These are phyloP conservation scores for Candida incommunis DNA, from an alignment of 805 yeast species.

Conservation along the genomic window DNA sequence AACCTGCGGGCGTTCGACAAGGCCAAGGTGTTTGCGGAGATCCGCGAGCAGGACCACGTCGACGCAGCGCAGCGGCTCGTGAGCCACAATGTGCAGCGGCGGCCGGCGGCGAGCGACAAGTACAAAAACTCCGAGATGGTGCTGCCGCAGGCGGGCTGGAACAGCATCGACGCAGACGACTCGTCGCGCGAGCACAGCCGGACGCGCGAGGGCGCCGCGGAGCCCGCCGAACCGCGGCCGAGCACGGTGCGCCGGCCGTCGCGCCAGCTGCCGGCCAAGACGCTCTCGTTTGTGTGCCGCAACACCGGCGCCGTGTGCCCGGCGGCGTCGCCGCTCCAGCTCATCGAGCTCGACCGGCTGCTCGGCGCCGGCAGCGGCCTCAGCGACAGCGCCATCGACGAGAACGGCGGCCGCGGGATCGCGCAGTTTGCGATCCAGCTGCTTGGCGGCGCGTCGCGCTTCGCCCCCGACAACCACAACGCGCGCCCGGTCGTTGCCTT, in stretches of 20 bases:
- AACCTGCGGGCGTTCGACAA: constrained; percentile 76
- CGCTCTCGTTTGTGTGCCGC: constrained; percentile 3
- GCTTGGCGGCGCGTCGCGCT: constrained; percentile 57
- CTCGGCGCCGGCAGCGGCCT: constrained; percentile 40
- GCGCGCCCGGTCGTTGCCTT: constrained; percentile 64
- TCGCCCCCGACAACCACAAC: constrained; percentile 56
- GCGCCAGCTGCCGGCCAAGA: constrained; percentile 1
- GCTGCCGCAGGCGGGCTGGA: constrained; percentile 25
- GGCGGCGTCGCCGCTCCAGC: constrained; percentile 59
- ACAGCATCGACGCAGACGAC: not conserved
- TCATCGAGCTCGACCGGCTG: constrained; percentile 58
- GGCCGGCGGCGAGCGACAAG: constrained; percentile 16
- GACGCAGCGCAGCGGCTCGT: constrained; percentile 53
- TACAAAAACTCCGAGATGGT: constrained; percentile 66
- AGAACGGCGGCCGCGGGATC: constrained; percentile 56
- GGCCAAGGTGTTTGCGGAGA: constrained; percentile 60
- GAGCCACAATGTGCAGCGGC: constrained; percentile 37
- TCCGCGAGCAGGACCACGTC: constrained; percentile 47
- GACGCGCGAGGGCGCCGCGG: constrained; percentile 2
- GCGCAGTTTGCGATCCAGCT: constrained; percentile 43
- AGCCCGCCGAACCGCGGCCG: constrained; percentile 2
- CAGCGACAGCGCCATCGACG: constrained; percentile 33
- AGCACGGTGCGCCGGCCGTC: constrained; percentile 5
- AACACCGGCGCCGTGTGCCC: constrained; percentile 14
- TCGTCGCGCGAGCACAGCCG: not conserved